Percentiles rank a stretch among this genome's conserved stretches.
phyloP scores from a whole-genome alignment of 805 yeast genomes.

The Yamadazyma olivae region DNA sequence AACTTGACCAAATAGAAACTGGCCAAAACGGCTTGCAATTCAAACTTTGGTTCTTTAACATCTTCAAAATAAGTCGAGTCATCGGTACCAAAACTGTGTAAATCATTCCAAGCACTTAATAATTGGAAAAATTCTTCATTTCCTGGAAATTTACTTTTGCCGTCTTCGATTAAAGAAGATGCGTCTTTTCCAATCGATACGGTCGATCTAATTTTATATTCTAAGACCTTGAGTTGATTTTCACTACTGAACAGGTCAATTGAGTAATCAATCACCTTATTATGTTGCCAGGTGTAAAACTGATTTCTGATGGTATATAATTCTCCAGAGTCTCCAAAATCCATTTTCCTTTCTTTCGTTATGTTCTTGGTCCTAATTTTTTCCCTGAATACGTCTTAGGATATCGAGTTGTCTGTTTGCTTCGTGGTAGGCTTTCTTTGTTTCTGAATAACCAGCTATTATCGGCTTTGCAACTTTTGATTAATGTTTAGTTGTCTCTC shows the following conservation, averaged over 20 bases:
- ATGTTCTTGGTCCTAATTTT: too few relatives aligned
- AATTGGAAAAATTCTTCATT: slow-evolving; percentile 32
- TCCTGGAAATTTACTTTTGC: slow-evolving; percentile 30
- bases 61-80: slow-evolving; percentile 43
- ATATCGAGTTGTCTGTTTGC: background rate
- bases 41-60: slow-evolving; percentile 29
- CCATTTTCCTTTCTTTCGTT: slow-evolving; percentile 23
- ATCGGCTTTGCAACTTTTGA: too few relatives aligned
- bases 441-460: too few relatives aligned
- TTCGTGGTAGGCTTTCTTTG: too few relatives aligned
- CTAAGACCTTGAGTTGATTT: slow-evolving; percentile 37
- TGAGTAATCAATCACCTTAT: slow-evolving; percentile 37
- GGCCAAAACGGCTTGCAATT: slow-evolving; percentile 41
- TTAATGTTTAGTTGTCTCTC: too few relatives aligned
- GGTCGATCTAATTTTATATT: slow-evolving; percentile 38
- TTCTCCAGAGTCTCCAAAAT: slow-evolving; percentile 46
- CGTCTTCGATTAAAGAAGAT: slow-evolving; percentile 33
- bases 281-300: slow-evolving; percentile 59
- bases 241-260: slow-evolving; percentile 37
- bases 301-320: slow-evolving; percentile 54
- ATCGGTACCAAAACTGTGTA: slow-evolving; percentile 41
- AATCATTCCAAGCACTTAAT: slow-evolving; percentile 42
- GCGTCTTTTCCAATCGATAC: slow-evolving; percentile 39
- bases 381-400: too few relatives aligned
- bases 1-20: slow-evolving; percentile 35